Conservation (phyloP, 2,329 filamentous ascomycete genomes). For the Aspergillus tanneri region DNA sequence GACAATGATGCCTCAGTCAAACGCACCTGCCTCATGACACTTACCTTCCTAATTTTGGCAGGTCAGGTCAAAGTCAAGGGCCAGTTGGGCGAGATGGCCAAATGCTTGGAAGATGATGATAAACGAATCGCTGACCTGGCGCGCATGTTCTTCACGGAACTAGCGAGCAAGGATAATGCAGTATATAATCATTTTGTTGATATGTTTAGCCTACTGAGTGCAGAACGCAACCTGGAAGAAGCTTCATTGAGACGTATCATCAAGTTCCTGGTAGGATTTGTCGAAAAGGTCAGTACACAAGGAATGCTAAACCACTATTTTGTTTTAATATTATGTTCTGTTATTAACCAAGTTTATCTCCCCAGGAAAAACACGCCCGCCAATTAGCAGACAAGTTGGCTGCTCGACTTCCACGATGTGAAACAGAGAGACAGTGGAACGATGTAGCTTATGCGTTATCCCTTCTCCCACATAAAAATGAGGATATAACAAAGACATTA, state of each 20-base stretch:
- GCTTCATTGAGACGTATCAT: conserved; percentile 83
- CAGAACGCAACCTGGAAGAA: conserved; percentile 76
- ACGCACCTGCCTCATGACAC: conserved; percentile 94
- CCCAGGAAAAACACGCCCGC: conserved; percentile 96
- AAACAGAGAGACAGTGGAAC: conserved; percentile 94
- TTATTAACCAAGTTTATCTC: no score
- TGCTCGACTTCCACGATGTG: conserved; percentile 77
- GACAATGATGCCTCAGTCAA: conserved; percentile 89
- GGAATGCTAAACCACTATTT: background rate
- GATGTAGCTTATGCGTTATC: conserved; percentile 92
- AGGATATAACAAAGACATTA: conserved; percentile 47
- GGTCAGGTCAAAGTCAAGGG: conserved; percentile 99
- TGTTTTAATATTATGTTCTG: no score
- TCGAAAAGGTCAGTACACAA: conserved; percentile 74
- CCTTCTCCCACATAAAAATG: conserved; percentile 71
- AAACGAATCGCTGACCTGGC: conserved; percentile 90
- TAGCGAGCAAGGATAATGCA: conserved; percentile 97
- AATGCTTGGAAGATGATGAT: conserved; percentile 95
- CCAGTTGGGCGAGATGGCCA: conserved; percentile 97
- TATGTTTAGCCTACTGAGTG: conserved; percentile 92
- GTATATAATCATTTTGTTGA: conserved; percentile 99
- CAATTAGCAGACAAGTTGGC: conserved; percentile 92
- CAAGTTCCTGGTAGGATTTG: conserved; percentile 90
- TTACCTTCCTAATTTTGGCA: conserved; percentile 94
- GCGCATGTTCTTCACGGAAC: conserved; percentile 97